Evolutionary conservation across 1,284 basidiomycete species (phyloP), one percentile per base, ranked within the genome.

Genomic region (Ustilago trichophora): DNA sequence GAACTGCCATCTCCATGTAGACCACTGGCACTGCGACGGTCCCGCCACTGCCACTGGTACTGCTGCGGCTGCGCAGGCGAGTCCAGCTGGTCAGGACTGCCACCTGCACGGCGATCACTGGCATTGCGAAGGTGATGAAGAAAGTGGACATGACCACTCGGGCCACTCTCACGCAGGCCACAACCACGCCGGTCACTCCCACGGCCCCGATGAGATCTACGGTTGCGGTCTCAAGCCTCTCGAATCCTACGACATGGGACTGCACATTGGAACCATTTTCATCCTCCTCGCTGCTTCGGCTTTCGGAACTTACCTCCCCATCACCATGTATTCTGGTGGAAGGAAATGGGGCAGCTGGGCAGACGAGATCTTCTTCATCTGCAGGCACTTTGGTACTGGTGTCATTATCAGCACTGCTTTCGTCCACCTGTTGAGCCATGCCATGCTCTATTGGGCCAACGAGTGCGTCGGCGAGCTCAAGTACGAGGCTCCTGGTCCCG

Each of bases 361-460:
- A 9, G 38, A 51, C 10, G 53, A 59, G 16, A 18, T 58, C n/a
- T 59, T 68, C 42, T 72, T 72, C 54, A 44, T 62, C 50, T 59
- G 40, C 26, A 16, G 37, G 24, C 63, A 69, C 49, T 63, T 65
- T 37, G 81, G 81, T 13, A 76, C 75, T 4, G 84, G 84, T 21
- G 77, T 85, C 52, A 83, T 85, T 60, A 64, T 84, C 31, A 77
- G 79, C 5, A 84, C 83, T 0, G 84, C 83, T 0, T 84, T 84
- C 52, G 80, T 82, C 21, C 84, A 85, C 51, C 74, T 85, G 0
- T 75, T 85, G 0, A 82, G 77, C 63, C 83, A 84, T 63, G 80
- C 82, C 1, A 83, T 84, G 55, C 57, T 83, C 59, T 65, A 66
- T 22, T 54, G 71, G 31, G 52, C 55, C 46, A 83, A 83, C 71